Percentiles rank a stretch among this genome's conserved stretches.
These are phyloP conservation scores for Ascochyta viciae-villosae DNA, from an alignment of 2,329 filamentous ascomycete genomes.

Conservation along the genomic window DNA sequence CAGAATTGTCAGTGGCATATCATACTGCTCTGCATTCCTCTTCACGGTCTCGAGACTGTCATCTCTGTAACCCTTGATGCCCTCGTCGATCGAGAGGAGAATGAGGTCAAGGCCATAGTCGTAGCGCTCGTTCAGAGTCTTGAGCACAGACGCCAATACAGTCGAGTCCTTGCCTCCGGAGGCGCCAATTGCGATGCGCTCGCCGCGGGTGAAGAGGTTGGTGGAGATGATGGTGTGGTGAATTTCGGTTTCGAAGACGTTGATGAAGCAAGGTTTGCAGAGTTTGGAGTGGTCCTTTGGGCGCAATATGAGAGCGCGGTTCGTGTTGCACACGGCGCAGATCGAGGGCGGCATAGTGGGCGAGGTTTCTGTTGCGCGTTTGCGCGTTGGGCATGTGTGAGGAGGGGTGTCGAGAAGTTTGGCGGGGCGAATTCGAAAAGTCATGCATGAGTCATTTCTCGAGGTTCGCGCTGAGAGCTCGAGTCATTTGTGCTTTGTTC, in stretches of 20 bases:
- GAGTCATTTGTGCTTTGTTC: constrained; percentile 1
- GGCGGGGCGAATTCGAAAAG: constrained; percentile 12
- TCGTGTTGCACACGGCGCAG: constrained; percentile 77
- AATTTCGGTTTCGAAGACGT: constrained; percentile 88
- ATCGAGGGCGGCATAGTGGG: constrained; percentile 73
- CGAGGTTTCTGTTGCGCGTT: constrained; percentile 1
- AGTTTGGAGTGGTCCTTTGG: constrained; percentile 95
- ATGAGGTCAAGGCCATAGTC: constrained; percentile 85
- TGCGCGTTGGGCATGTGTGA: background rate
- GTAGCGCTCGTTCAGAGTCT: constrained; percentile 90
- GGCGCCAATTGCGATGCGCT: constrained; percentile 91
- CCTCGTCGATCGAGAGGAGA: constrained; percentile 92
- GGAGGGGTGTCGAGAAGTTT: constrained; percentile 1
- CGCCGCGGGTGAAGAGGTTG: constrained; percentile 80
- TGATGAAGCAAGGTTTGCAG: constrained; percentile 87
- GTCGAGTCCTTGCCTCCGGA: constrained; percentile 98
- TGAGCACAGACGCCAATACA: constrained; percentile 90
- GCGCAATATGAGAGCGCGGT: constrained; percentile 86
- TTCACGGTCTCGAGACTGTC: constrained; percentile 97
- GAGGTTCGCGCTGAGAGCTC: background rate
- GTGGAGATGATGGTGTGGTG: constrained; percentile 89
- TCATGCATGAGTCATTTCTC: constrained; percentile 15
- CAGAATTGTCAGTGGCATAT: constrained; percentile 89
- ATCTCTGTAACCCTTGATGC: constrained; percentile 95
- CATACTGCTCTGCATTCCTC: constrained; percentile 87